Percentiles rank a stretch among this genome's conserved stretches.
These are phyloP conservation scores for Fragaria vesca DNA, from an alignment of 306 rosid species.

Conservation along the genomic window DNA sequence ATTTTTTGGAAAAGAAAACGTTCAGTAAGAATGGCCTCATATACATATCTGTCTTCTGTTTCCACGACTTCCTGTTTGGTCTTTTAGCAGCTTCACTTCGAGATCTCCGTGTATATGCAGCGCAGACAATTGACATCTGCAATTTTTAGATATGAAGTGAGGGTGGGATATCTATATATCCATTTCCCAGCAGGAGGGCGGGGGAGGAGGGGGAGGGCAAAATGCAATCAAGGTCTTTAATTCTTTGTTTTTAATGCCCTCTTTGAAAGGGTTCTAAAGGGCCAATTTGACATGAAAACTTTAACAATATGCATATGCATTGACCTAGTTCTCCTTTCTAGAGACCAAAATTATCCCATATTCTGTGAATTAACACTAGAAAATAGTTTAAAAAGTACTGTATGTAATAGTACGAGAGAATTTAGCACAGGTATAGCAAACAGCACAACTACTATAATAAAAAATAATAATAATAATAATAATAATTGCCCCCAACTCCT, in stretches of 20 bases:
- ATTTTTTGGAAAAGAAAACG: conserved; percentile 76
- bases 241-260: background rate
- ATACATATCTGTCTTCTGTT: conserved; percentile 82
- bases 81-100: conserved; percentile 71
- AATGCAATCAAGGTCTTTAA: background rate
- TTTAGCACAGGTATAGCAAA: background rate
- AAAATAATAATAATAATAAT: background rate
- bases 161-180: background rate
- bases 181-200: too few species aligned
- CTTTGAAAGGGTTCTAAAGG: background rate
- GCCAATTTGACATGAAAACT: background rate
- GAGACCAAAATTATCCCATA: background rate
- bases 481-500: background rate
- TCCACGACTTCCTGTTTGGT: conserved; percentile 78
- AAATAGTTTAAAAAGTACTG: background rate
- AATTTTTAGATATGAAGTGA: background rate
- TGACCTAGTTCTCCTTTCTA: background rate
- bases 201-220: background rate
- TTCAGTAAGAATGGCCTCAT: conserved; percentile 79
- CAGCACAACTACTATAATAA: background rate
- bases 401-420: background rate
- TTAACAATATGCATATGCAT: too few species aligned
- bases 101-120: conserved; percentile 88
- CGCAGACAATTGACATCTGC: conserved; percentile 48
- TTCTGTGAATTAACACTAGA: background rate